These are phyloP conservation scores for Aspergillus thermomutatus DNA, from an alignment of 2,329 filamentous ascomycete genomes.

Conservation along the genomic window DNA sequence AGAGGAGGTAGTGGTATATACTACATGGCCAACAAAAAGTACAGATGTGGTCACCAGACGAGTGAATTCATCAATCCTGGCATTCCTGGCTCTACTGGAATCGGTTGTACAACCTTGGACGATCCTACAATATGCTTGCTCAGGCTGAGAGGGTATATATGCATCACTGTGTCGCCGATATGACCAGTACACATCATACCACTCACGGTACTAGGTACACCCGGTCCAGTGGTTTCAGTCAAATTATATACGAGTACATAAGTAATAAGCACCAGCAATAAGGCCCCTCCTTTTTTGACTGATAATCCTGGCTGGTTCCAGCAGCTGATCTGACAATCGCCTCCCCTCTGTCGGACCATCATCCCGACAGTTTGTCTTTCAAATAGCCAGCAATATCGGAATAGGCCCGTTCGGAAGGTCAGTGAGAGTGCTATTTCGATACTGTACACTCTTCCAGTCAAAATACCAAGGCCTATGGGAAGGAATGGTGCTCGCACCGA, in stretches of 20 bases:
- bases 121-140: background rate
- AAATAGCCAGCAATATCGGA: background rate
- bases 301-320: background rate
- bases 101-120: background rate
- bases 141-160: background rate
- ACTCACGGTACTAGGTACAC: background rate
- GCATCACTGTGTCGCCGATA: background rate
- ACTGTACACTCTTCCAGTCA: background rate
- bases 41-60: background rate
- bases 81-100: background rate
- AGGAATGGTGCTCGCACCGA: background rate
- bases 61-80: background rate
- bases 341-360: background rate
- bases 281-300: background rate
- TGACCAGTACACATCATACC: background rate
- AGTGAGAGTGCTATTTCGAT: background rate
- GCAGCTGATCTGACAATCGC: background rate
- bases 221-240: background rate
- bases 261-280: background rate
- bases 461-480: background rate
- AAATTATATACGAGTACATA: background rate
- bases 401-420: background rate
- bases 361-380: background rate
- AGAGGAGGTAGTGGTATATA: background rate
- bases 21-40: background rate